Evolutionary conservation across 2,329 filamentous ascomycete genomes (phyloP), one percentile per base, ranked within the genome.

Genomic region (Ophiostoma angusticollis): DNA sequence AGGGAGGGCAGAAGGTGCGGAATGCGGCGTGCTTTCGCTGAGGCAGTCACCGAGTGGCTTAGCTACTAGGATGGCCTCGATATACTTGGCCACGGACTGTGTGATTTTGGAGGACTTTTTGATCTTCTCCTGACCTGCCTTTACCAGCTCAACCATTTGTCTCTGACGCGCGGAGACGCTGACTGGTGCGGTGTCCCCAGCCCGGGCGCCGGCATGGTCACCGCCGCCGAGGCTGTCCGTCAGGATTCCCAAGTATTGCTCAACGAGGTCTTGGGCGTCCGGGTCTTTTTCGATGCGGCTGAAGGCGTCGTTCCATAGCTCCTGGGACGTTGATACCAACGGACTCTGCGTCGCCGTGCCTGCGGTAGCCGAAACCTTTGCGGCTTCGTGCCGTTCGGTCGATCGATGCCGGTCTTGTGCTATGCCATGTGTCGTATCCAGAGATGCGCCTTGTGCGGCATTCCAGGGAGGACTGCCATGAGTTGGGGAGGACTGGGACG

Each of bases 61-160:
- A 9, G 52, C 41, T 0, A 46, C 37, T 6, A 52, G 38, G 13
- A 57, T 30, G 6, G 45, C 41, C 22, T 53, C 37, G 18, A 55
- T 42, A n/a, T 37, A 45, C 4, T 50, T 39, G 9, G 47, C 45
- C 2, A 58, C 47, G 3, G 42, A 40, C 17, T 45, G 32, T 14
- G 54, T 57, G 4, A 54, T 42, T 18, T 41, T 49, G 5, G 51
- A 49, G 13, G 47, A 27, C 11, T 42, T 51, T 19, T 46, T 34
- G 30, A 50, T 57, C 39, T 50, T 52, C 12, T 51, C 39, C 19
- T 53, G 46, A 9, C 57, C 58, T 5, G 27, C 34, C 16, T 50
- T 8, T 9, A 59, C 48, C 9, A 62, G 37, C 31, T 47, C 41
- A 14, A 49, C 35, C 53, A 60, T 59, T 31, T 59, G 49, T 4